These are phyloP conservation scores for Elsinoe batatas DNA, from an alignment of 2,329 filamentous ascomycete species.

Conservation along the genomic window DNA sequence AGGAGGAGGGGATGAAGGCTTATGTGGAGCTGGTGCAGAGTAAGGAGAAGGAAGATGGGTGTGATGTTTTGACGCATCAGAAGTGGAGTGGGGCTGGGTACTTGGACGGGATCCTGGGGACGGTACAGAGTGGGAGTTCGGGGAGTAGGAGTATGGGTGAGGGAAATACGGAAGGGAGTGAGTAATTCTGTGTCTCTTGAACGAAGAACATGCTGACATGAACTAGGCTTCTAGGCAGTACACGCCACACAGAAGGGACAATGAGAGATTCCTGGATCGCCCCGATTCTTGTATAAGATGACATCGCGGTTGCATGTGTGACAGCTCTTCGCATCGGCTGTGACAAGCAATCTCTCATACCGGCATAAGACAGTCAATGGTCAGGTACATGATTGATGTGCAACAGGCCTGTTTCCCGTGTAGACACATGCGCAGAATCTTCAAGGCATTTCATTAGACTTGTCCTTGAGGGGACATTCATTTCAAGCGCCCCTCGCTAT, in stretches of 20 bases:
- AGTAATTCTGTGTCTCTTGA: not conserved
- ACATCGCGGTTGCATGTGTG: too few species aligned
- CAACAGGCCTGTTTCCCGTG: too few species aligned
- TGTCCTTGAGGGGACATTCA: too few species aligned
- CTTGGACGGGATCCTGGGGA: slow-evolving; percentile 80
- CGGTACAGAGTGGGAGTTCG: slow-evolving; percentile 84
- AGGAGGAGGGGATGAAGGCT: slow-evolving; percentile 86
- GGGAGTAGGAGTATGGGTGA: slow-evolving; percentile 90
- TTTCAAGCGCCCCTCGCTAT: too few species aligned
- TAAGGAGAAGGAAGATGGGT: slow-evolving; percentile 79
- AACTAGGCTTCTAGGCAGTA: not conserved
- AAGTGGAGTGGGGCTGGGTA: slow-evolving; percentile 70
- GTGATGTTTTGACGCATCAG: slow-evolving; percentile 90
- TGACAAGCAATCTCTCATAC: too few species aligned
- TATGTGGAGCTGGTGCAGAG: slow-evolving; percentile 92
- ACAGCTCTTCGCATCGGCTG: too few species aligned
- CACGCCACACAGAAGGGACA: not conserved
- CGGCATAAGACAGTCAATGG: too few species aligned
- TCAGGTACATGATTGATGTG: too few species aligned
- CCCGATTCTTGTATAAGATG: too few species aligned
- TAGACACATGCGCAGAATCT: too few species aligned
- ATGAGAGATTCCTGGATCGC: not conserved
- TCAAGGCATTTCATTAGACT: too few species aligned
- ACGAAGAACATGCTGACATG: not conserved
- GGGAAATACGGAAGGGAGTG: slow-evolving; percentile 67